phyloP scores from a whole-genome alignment of 2,329 filamentous ascomycete genomes.

The Reticulascus tulasneorum region DNA sequence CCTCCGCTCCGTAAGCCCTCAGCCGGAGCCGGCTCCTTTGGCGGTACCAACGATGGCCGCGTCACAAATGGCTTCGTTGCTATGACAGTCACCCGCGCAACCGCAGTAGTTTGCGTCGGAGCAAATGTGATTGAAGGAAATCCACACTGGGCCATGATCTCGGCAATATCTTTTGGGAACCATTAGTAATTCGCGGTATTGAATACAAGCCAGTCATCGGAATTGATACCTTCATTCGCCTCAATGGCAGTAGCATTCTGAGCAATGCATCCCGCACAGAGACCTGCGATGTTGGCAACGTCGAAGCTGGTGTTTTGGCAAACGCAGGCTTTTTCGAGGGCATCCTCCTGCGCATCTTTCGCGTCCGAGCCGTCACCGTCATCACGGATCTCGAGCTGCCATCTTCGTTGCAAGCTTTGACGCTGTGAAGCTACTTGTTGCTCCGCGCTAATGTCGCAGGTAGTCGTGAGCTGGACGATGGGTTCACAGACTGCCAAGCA shows the following conservation, averaged over 20 bases:
- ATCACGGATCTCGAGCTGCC: neutral
- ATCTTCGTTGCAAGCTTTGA: neutral
- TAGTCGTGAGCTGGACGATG: conserved; percentile 5
- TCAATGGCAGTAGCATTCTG: conserved; percentile 3
- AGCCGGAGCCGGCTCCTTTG: too few relatives aligned
- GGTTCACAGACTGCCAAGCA: conserved; percentile 4
- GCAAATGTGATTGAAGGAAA: conserved; percentile 1
- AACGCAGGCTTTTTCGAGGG: conserved; percentile 2
- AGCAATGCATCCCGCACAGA: conserved; percentile 3
- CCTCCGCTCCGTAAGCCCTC: too few relatives aligned
- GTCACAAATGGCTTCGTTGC: conserved; percentile 4
- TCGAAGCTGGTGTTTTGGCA: conserved; percentile 7
- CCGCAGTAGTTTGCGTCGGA: neutral
- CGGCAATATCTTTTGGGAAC: conserved; percentile 3
- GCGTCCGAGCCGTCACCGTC: too few relatives aligned
- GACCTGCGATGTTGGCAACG: neutral
- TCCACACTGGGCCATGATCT: conserved; percentile 9
- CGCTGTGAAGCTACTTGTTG: neutral
- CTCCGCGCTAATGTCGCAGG: conserved; percentile 6
- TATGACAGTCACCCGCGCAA: conserved; percentile 10
- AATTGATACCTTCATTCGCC: conserved; percentile 3
- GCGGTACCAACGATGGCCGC: conserved; percentile 2
- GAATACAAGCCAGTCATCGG: neutral
- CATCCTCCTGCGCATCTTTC: neutral
- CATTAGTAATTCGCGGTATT: neutral